Evolutionary conservation across 208 protist species (phyloP).

Genomic region (Novymonas esmeraldas): DNA sequence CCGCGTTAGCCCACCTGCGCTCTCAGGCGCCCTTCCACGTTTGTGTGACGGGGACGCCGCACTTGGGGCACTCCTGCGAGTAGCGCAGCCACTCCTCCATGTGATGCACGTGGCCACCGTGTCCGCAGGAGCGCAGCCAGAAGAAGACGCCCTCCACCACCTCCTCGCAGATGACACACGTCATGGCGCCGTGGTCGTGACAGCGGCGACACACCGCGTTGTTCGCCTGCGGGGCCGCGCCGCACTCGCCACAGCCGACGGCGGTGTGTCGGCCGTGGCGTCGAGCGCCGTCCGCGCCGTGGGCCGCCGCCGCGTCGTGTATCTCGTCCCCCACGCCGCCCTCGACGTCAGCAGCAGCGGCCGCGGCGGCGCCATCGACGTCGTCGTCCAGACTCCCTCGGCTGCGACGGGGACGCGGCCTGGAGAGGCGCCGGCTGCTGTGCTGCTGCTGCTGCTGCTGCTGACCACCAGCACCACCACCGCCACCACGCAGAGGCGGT

Average conservation of each 20-base stretch:
- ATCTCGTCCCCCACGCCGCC: slow-evolving; percentile 6
- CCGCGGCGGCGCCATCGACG: neutral
- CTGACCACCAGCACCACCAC: neutral
- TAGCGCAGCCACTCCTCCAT: slow-evolving; percentile 77
- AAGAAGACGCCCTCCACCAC: slow-evolving; percentile 85
- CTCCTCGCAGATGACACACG: slow-evolving; percentile 83
- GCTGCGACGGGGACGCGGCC: neutral
- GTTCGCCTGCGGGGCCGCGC: slow-evolving; percentile 22
- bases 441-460: neutral
- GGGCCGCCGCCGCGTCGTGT: slow-evolving; percentile 2
- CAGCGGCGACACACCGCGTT: slow-evolving; percentile 69
- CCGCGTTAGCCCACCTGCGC: neutral
- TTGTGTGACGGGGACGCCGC: slow-evolving; percentile 58
- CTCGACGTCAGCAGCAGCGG: slow-evolving; percentile 5
- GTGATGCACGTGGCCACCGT: slow-evolving; percentile 86
- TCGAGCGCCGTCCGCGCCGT: neutral
- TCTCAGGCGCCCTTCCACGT: slow-evolving; percentile 31
- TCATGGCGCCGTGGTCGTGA: slow-evolving; percentile 49
- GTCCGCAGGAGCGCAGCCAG: slow-evolving; percentile 81
- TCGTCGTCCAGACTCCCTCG: slow-evolving; percentile 17
- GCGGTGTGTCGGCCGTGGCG: slow-evolving; percentile 13
- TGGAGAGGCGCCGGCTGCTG: neutral
- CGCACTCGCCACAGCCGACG: slow-evolving; percentile 7
- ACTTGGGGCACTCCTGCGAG: slow-evolving; percentile 73
- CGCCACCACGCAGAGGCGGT: too few relatives aligned